Percentiles rank a stretch among this genome's conserved stretches.
These are phyloP conservation scores for Trichophyton rubrum DNA, from an alignment of 2,329 filamentous ascomycete species.

Conservation along the genomic window DNA sequence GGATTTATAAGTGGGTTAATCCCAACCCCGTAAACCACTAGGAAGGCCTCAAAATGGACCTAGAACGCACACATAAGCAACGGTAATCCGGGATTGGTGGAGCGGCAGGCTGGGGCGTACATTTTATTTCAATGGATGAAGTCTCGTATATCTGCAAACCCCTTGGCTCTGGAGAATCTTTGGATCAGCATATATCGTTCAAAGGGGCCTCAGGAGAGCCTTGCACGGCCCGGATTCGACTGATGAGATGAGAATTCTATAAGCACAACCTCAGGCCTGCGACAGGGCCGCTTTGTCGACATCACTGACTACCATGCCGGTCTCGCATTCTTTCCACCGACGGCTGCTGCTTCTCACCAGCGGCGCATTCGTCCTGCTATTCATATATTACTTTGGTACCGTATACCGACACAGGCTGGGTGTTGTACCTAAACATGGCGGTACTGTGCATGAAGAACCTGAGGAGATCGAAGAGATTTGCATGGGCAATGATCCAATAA, in stretches of 20 bases:
- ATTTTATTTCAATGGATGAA: neutral
- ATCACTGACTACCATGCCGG: neutral
- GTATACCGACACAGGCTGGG: neutral
- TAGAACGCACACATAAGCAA: neutral
- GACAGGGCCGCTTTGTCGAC: neutral
- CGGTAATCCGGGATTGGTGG: neutral
- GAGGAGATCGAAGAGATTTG: neutral
- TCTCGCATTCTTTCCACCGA: neutral
- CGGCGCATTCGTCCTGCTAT: neutral
- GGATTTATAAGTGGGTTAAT: too few relatives aligned
- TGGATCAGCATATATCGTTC: neutral
- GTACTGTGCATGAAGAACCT: neutral
- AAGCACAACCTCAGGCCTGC: neutral
- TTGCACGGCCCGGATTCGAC: neutral
- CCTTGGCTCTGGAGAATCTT: neutral
- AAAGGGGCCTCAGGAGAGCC: neutral
- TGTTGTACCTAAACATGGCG: neutral
- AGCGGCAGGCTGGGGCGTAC: neutral
- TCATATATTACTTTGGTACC: slow-evolving; percentile 1
- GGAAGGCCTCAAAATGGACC: too few relatives aligned
- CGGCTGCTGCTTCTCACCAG: neutral
- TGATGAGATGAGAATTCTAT: neutral
- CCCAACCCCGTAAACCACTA: too few relatives aligned
- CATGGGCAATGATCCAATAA: neutral
- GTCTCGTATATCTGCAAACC: neutral